Percentiles rank a stretch among this genome's conserved stretches.
Evolutionary conservation across 345 rosid genomes (phyloP).

Genomic region (Eucalyptus globulus): DNA sequence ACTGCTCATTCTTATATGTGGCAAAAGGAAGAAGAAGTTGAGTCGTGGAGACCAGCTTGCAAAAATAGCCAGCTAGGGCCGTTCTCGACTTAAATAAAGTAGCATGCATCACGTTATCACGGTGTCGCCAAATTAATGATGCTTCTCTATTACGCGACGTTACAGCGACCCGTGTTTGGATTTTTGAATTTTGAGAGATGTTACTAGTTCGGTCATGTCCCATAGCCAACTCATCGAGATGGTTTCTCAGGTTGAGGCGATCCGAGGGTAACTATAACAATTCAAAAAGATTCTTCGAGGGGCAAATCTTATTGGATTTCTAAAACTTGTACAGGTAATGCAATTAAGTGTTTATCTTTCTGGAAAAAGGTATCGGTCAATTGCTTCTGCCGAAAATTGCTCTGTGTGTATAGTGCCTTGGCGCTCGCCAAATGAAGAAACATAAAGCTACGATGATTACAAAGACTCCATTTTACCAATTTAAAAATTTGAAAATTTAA

Average conservation of each 20-base stretch:
- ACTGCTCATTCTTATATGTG: background rate
- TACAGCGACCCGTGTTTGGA: background rate
- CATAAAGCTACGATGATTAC: background rate
- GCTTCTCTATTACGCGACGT: background rate
- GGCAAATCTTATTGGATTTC: background rate
- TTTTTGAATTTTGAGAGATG: background rate
- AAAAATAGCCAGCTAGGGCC: background rate
- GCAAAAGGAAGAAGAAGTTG: background rate
- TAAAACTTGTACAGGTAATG: background rate
- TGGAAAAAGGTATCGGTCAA: background rate
- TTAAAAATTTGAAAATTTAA: background rate
- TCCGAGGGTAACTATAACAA: background rate
- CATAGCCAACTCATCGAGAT: background rate
- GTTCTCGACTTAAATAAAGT: background rate
- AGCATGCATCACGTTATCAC: background rate
- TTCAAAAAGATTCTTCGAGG: background rate
- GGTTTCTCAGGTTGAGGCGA: background rate
- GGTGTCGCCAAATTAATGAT: background rate
- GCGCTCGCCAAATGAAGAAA: background rate
- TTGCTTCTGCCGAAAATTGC: background rate
- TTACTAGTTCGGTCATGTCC: background rate
- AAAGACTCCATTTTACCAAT: background rate
- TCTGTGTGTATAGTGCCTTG: background rate
- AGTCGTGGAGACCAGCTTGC: background rate
- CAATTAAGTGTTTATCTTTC: background rate